phyloP scores from a whole-genome alignment of 768 basidiomycete genomes.

The Hygrocybe punicea region DNA sequence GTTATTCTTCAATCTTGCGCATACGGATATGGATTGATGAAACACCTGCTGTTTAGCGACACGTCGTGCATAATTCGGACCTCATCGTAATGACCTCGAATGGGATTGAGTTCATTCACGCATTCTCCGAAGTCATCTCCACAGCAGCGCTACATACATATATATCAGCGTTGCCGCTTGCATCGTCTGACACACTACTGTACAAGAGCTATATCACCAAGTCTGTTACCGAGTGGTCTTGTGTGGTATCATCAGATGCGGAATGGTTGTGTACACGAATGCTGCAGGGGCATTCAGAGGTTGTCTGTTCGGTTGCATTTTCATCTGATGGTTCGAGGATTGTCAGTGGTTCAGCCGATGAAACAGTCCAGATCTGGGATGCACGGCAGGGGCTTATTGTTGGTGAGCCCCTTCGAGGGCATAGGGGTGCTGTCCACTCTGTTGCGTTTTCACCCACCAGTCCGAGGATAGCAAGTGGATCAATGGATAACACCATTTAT shows the following conservation, averaged over 20 bases:
- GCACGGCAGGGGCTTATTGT: too few species aligned
- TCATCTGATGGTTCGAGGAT: too few species aligned
- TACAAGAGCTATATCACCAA: too few species aligned
- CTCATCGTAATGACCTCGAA: too few species aligned
- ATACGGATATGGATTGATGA: too few species aligned
- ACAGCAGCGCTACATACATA: neutral
- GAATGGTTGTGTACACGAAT: neutral
- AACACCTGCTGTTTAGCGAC: too few species aligned
- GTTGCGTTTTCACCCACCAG: constrained; percentile 5
- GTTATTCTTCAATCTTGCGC: too few species aligned
- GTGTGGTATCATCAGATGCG: too few species aligned
- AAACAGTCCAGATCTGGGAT: too few species aligned
- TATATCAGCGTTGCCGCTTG: constrained; percentile 1
- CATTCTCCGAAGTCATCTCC: neutral
- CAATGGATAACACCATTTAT: constrained; percentile 4
- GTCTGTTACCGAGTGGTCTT: too few species aligned
- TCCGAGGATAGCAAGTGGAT: neutral
- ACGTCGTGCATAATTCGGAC: too few species aligned
- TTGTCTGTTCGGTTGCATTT: neutral
- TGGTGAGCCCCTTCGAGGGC: neutral
- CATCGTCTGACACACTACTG: neutral
- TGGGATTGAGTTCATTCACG: neutral
- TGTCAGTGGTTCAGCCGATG: too few species aligned
- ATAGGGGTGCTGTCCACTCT: neutral
- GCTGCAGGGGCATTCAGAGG: neutral